Evolutionary conservation across 495 filamentous ascomycete genomes (phyloP).

Genomic region (Penicillium taxi): DNA sequence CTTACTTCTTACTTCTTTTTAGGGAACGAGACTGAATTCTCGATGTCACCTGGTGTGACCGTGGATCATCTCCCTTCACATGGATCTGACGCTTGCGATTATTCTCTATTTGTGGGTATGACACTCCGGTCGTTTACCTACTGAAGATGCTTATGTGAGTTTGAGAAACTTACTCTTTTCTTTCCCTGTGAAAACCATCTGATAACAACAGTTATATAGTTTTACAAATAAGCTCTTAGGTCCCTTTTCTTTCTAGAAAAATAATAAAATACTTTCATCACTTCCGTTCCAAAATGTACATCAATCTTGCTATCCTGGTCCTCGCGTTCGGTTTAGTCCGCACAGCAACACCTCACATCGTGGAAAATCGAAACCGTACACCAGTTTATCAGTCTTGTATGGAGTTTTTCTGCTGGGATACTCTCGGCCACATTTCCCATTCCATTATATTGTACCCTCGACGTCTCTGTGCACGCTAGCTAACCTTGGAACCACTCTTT

Average conservation of each 20-base stretch:
- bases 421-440: not conserved
- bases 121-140: not conserved
- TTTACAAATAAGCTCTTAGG: too few relatives aligned
- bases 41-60: slow-evolving; percentile 15
- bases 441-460: not conserved
- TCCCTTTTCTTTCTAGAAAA: too few relatives aligned
- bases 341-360: slow-evolving; percentile 1
- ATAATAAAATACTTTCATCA: too few relatives aligned
- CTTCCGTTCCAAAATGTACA: slow-evolving; percentile 9
- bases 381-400: slow-evolving; percentile 1
- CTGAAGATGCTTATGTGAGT: not conserved
- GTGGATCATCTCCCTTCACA: not conserved
- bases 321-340: slow-evolving; percentile 7
- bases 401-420: not conserved
- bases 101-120: slow-evolving; percentile 1
- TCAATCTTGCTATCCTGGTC: slow-evolving; percentile 5
- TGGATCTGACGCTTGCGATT: slow-evolving; percentile 11
- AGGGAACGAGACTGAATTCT: not conserved
- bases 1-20: not conserved
- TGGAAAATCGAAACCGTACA: not conserved
- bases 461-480: not conserved
- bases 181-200: too few relatives aligned
- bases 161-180: not conserved
- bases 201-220: too few relatives aligned
- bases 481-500: not conserved